Evolutionary conservation across 768 basidiomycete genomes (phyloP).

Genomic region (Rhizopogon vinicolor): DNA sequence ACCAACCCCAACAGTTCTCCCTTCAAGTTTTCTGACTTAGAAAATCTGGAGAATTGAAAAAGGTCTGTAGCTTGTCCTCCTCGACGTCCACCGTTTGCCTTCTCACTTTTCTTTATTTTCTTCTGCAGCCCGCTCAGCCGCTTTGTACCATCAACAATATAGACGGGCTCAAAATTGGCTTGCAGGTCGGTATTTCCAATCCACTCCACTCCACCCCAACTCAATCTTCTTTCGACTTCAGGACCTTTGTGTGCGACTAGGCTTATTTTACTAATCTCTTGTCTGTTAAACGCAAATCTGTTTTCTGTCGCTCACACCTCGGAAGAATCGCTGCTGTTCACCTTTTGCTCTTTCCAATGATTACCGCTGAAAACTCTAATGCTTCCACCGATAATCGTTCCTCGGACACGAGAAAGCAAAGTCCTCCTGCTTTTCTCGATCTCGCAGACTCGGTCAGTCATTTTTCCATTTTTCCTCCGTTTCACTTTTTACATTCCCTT

Average conservation of each 20-base stretch:
- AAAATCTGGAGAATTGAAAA: conserved; percentile 33
- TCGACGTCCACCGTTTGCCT: conserved; percentile 10
- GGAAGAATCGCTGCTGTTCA: conserved; percentile 49
- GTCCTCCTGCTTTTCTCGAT: conserved; percentile 90
- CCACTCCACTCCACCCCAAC: conserved; percentile 21
- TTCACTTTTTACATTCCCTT: conserved; percentile 4
- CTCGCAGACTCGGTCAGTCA: conserved; percentile 84
- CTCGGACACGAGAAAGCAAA: conserved; percentile 74
- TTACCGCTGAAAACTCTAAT: conserved; percentile 66
- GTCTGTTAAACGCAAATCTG: conserved; percentile 39
- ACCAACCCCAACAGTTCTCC: conserved; percentile 23
- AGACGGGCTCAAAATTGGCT: conserved; percentile 76
- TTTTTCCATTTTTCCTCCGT: neutral
- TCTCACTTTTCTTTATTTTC: conserved; percentile 18
- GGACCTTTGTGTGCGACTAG: conserved; percentile 68
- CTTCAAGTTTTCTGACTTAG: conserved; percentile 22
- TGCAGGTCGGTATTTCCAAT: conserved; percentile 43
- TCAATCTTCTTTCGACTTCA: conserved; percentile 21
- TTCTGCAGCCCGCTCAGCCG: conserved; percentile 42
- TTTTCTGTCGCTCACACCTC: conserved; percentile 39
- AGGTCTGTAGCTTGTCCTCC: conserved; percentile 34
- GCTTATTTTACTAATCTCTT: conserved; percentile 48
- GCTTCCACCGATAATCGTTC: conserved; percentile 68
- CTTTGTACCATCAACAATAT: conserved; percentile 80
- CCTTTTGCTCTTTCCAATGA: conserved; percentile 55